A percentile compares a stretch with the other conserved stretches of the same genome.
Conservation (phyloP, 1,284 basidiomycete species). For the Cryptococcus sp. region DNA sequence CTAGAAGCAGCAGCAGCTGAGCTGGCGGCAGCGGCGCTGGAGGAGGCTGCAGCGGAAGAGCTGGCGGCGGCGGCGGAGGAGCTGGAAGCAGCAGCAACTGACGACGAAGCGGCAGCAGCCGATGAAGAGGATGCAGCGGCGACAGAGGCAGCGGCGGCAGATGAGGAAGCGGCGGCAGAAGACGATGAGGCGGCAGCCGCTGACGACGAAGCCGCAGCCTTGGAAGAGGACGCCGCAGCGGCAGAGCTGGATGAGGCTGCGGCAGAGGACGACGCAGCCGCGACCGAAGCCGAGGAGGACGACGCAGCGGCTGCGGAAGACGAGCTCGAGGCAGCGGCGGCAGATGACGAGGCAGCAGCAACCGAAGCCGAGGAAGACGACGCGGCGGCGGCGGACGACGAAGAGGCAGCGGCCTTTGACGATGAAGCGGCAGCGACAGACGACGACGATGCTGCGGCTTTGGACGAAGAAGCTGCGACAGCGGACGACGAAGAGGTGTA, state of each 20-base stretch:
- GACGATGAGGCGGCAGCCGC: background rate
- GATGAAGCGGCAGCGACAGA: slow-evolving; percentile 4
- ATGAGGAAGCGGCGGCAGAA: slow-evolving; percentile 14
- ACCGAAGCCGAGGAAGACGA: background rate
- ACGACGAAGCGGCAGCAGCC: background rate
- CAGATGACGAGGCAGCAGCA: background rate
- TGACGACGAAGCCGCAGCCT: background rate
- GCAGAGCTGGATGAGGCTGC: slow-evolving; percentile 3
- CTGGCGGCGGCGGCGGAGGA: background rate
- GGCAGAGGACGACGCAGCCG: background rate
- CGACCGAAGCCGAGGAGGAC: background rate
- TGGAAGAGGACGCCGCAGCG: background rate
- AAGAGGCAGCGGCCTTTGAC: slow-evolving; percentile 7
- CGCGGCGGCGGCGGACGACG: slow-evolving; percentile 7
- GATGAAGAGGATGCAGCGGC: slow-evolving; percentile 5
- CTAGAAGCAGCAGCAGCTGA: slow-evolving; percentile 6
- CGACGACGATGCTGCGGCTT: background rate
- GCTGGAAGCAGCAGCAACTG: slow-evolving; percentile 5
- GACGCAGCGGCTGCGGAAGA: slow-evolving; percentile 12
- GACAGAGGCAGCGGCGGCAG: slow-evolving; percentile 10
- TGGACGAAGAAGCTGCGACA: background rate
- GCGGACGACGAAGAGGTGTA: slow-evolving; percentile 10
- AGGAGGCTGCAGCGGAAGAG: background rate
- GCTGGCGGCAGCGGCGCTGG: slow-evolving; percentile 1
- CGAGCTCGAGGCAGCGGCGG: slow-evolving; percentile 6